Base-by-base conservation (phyloP, 768 basidiomycete genomes). In the Naganishia antarctica region DNA sequence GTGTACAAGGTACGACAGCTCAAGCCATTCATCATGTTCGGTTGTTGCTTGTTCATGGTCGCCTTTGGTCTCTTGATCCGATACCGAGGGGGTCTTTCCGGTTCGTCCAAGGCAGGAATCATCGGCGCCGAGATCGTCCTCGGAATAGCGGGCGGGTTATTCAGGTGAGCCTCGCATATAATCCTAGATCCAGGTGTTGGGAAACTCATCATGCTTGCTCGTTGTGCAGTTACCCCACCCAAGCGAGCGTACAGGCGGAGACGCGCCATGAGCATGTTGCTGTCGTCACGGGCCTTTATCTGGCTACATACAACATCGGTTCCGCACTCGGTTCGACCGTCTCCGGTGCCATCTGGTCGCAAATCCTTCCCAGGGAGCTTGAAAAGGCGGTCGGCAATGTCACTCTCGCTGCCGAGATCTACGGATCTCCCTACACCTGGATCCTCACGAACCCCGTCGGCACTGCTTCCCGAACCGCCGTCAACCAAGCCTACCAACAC, bases 11-110 rank as follows among this genome's bases (percentile, higher is more conserved):
- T 76, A 41, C 61, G 73, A 12, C 68, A 70, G 12, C 65, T 78
- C 62, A 74, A 74, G 50, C 62, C 60, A 0, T 68, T 75, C 63
- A 73, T 76, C 61, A 67, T 77, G 29, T 63, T 70, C 41, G 78
- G 78, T 28, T 62, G 70, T 7, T 66, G 58, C 46, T 18, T 75
- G 32, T 73, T 70, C 58, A 65, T 69, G 47, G 44, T 78, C 49
- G 69, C 73, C 6, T 77, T 75, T 43, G 76, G 71, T 32, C 47
- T 76, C 11, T 63, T 78, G 51, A 71, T 77, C 46, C 70, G 69
- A 21, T 73, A 65, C 69, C 65, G 69, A 28, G 69, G 69, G 4
- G 66, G 69, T 16, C 25, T 43, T n/a, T 45, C 31, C 26, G 53
- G 53, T 16, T 12, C 65, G n/a, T 63, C 68, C 7, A 12, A 66